Percentiles rank a stretch among this genome's conserved stretches.
Conservation (phyloP, 495 filamentous ascomycete genomes). For the Penicillium fimorum region DNA sequence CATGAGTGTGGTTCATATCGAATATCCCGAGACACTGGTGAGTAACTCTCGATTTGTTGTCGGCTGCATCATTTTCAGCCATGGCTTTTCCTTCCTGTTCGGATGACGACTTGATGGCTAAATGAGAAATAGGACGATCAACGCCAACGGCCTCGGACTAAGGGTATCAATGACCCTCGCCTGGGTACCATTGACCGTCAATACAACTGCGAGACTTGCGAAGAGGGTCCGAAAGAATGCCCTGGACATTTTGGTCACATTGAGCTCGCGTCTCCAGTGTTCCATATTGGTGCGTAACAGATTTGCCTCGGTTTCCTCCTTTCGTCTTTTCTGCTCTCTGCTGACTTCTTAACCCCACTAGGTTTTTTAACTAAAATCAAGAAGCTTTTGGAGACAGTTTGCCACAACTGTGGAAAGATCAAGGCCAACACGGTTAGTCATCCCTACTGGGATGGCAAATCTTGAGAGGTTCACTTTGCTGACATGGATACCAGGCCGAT, state of each 20-base stretch:
- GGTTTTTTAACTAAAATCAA: constrained; percentile 97
- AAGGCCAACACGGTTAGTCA: constrained; percentile 91
- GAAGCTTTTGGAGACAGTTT: constrained; percentile 96
- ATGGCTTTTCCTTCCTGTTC: constrained; percentile 9
- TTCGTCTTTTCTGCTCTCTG: constrained; percentile 1
- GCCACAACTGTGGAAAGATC: constrained; percentile 96
- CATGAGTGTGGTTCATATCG: constrained; percentile 89
- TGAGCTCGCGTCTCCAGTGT: constrained; percentile 91
- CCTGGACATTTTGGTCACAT: constrained; percentile 98
- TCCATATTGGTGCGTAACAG: constrained; percentile 61
- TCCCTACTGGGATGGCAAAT: constrained; percentile 56
- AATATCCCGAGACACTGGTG: constrained; percentile 96
- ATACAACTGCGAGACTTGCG: constrained; percentile 91
- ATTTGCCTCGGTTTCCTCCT: constrained; percentile 23
- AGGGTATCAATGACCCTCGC: constrained; percentile 88
- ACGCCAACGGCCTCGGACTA: constrained; percentile 77
- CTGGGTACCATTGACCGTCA: constrained; percentile 93
- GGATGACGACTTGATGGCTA: constrained; percentile 18
- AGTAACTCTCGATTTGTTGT: constrained; percentile 19
- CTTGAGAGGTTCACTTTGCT: constrained; percentile 56
- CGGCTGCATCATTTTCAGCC: not conserved
- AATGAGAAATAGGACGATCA: constrained; percentile 68
- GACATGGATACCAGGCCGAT: constrained; percentile 69
- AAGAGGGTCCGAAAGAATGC: constrained; percentile 90
- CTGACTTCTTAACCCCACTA: constrained; percentile 39